A percentile compares a stretch with the other conserved stretches of the same genome.
phyloP scores from a whole-genome alignment of 2,329 filamentous ascomycete genomes.

The Diaporthe aspalathi region DNA sequence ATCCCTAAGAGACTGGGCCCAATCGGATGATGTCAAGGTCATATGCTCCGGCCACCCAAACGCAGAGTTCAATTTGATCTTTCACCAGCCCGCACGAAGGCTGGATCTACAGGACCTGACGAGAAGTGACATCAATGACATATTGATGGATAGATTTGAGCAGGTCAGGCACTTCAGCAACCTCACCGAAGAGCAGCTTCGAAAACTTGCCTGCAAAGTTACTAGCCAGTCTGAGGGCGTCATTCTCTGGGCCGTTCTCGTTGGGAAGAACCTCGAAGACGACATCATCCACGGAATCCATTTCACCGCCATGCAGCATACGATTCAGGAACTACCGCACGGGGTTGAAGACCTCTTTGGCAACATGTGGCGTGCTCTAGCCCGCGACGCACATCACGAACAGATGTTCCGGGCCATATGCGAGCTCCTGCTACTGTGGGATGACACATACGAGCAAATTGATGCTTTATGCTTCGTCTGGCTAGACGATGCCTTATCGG shows the following conservation, averaged over 20 bases:
- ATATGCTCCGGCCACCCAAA: not conserved
- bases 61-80: not conserved
- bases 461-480: not conserved
- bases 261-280: not conserved
- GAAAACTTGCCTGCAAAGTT: not conserved
- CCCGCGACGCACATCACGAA: not conserved
- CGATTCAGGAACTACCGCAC: not conserved
- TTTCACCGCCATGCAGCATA: not conserved
- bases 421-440: not conserved
- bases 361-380: not conserved
- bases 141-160: not conserved
- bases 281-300: not conserved
- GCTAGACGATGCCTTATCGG: not conserved
- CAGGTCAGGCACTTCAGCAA: not conserved
- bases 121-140: not conserved
- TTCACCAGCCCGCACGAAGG: not conserved
- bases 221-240: not conserved
- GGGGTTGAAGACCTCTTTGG: not conserved
- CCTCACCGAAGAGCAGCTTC: not conserved
- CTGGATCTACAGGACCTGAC: not conserved
- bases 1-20: not conserved
- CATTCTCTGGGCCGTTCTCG: not conserved
- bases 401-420: not conserved
- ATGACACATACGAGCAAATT: not conserved
- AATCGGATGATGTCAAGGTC: not conserved